Base-by-base conservation (phyloP, 1,284 basidiomycete genomes). In the Mycosarcoma mackinlayi region DNA sequence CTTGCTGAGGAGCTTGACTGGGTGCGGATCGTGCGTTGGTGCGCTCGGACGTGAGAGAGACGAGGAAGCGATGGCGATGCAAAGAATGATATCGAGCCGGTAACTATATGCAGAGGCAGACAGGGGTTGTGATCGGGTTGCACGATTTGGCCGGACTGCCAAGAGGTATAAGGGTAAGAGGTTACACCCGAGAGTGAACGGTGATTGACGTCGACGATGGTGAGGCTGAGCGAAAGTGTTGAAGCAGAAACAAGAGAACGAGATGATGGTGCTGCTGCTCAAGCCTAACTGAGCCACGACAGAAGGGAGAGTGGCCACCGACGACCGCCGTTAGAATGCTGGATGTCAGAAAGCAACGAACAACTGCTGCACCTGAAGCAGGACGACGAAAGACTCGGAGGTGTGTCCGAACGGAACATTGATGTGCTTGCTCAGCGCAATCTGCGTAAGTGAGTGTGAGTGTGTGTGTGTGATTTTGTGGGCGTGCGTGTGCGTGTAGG, bases 361-460 rank as follows among this genome's bases (percentile, higher is more conserved):
- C n/a, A n/a, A n/a, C n/a, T n/a, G n/a, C n/a, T n/a, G n/a, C n/a
- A n/a, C n/a, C n/a, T n/a, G n/a, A n/a, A n/a, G n/a, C n/a, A n/a
- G n/a, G n/a, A n/a, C n/a, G n/a, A n/a, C n/a, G n/a, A n/a, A n/a
- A n/a, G n/a, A n/a, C n/a, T 34, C 42, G 42, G 31, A 34, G 39
- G 47, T 21, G 47, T 30, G 25, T 30, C 28, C 34, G 25, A 46
- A 39, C 31, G 18, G 16, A 51, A 51, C 30, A 24, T 6, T 14
- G 10, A 24, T 9, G 54, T 37, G 45, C 21, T 30, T 48, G 39
- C 28, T 30, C 23, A 39, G 37, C 45, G 38, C 45, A n/a, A 38
- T 53, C 40, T 44, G 39, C 13, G 31, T 27, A n/a, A n/a, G 31
- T 27, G 33, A 37, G 37, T 28, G 47, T 4, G 47, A 40, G 48